These are phyloP conservation scores for Mesembryanthemum crystallinum DNA, from an alignment of 148 eudicot species.

Conservation along the genomic window DNA sequence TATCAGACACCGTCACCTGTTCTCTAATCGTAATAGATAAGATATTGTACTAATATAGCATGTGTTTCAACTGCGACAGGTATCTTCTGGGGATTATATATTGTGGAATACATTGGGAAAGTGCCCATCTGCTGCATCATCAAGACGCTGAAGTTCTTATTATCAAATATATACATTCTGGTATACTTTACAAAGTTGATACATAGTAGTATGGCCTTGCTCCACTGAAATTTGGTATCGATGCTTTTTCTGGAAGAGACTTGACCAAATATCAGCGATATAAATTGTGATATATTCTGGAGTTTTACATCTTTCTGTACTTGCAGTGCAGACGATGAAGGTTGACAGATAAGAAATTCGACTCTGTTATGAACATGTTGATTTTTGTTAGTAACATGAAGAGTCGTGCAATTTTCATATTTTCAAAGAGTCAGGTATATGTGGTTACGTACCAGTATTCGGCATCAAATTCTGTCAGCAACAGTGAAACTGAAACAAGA, in stretches of 20 bases:
- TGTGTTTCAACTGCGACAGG: slow-evolving; percentile 32
- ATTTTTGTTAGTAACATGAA: too few relatives aligned
- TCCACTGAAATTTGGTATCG: background rate
- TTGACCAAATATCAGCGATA: background rate
- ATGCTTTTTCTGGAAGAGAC: background rate
- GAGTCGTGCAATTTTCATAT: too few relatives aligned
- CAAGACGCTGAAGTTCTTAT: slow-evolving; percentile 10
- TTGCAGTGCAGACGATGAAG: background rate
- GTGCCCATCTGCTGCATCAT: slow-evolving; percentile 79
- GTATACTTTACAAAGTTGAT: background rate
- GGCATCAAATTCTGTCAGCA: too few relatives aligned
- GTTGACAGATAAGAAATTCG: background rate
- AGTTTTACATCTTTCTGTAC: background rate
- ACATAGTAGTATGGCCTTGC: too few relatives aligned
- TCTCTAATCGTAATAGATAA: background rate
- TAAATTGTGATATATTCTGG: background rate
- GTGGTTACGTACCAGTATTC: too few relatives aligned
- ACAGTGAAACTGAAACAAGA: too few relatives aligned
- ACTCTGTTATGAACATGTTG: background rate
- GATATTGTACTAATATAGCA: background rate
- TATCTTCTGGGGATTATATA: slow-evolving; percentile 78
- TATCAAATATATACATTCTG: background rate
- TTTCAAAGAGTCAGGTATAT: too few relatives aligned
- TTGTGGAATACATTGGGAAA: slow-evolving; percentile 98
- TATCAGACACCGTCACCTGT: background rate